Evolutionary conservation across 768 basidiomycete genomes (phyloP).

Genomic region (Clitopilus passeckerianus): DNA sequence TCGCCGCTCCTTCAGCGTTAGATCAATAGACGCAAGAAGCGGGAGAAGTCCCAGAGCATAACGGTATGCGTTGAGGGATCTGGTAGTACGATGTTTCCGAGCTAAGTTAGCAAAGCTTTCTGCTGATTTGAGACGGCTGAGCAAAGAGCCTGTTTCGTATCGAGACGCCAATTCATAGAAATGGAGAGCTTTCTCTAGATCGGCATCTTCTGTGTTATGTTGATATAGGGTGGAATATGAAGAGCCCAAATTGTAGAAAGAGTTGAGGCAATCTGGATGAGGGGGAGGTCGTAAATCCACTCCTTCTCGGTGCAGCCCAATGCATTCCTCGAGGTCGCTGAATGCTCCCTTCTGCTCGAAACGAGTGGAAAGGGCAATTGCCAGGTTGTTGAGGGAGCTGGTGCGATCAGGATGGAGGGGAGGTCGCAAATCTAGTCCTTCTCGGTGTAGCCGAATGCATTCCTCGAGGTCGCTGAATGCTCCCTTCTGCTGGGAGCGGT

Average conservation of each 20-base stretch:
- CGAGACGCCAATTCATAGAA: background rate
- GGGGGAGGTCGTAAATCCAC: background rate
- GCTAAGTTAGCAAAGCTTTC: background rate
- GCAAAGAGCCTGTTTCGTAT: background rate
- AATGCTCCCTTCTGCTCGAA: background rate
- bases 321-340: conserved; percentile 14
- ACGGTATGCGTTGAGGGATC: background rate
- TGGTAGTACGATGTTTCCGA: background rate
- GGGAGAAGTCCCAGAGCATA: background rate
- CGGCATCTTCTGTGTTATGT: background rate
- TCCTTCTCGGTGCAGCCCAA: conserved; percentile 3
- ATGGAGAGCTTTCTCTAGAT: background rate
- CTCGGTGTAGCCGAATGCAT: conserved; percentile 2
- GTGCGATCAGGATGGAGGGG: conserved; percentile 8
- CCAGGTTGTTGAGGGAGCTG: conserved; percentile 11
- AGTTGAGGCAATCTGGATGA: background rate
- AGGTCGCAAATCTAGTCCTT: conserved; percentile 8
- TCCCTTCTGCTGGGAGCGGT: conserved; percentile 10
- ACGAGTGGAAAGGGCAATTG: conserved; percentile 2
- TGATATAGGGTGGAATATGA: background rate
- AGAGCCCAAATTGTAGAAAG: background rate
- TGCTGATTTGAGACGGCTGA: background rate
- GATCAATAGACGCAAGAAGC: background rate
- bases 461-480: conserved; percentile 5
- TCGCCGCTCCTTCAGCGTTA: background rate